A percentile compares a stretch with the other conserved stretches of the same genome.
Conservation (phyloP, 176 grass and related monocot genomes). For the Oryza officinalis region DNA sequence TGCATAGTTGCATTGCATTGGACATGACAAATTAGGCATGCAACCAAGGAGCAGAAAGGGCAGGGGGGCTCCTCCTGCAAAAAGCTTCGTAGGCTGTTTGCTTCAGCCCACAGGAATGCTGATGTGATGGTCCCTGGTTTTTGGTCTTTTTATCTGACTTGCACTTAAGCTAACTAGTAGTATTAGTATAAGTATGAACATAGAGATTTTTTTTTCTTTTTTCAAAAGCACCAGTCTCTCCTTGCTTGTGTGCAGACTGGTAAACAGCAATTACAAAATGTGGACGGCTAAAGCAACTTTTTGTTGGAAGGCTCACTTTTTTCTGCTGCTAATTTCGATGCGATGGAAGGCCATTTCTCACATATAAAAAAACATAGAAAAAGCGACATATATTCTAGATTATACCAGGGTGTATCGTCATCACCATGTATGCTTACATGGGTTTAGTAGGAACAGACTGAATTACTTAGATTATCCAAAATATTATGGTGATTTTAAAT, state of each 20-base stretch:
- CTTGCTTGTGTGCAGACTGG: background rate
- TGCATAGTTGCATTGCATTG: background rate
- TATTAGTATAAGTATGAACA: background rate
- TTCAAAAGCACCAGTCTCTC: no score
- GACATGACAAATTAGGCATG: constrained; percentile 22
- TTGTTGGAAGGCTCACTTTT: background rate
- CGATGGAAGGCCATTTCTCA: background rate
- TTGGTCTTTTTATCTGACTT: background rate
- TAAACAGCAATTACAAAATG: background rate
- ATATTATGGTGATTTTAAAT: background rate
- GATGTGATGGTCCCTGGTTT: constrained; percentile 13
- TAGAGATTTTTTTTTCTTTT: background rate
- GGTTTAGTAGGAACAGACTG: background rate
- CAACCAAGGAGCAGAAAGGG: background rate
- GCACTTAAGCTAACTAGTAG: background rate
- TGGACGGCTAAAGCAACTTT: background rate
- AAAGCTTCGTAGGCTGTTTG: constrained; percentile 18
- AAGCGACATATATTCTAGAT: background rate
- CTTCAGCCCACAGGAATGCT: constrained; percentile 21
- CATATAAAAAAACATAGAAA: background rate
- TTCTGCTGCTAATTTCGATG: background rate
- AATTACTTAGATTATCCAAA: background rate
- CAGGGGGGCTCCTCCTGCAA: background rate
- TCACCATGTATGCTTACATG: background rate
- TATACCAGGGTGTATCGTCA: background rate